Percentiles rank a stretch among this genome's conserved stretches.
Conservation (phyloP, 345 rosid species). For the Euphorbia pulcherrima region DNA sequence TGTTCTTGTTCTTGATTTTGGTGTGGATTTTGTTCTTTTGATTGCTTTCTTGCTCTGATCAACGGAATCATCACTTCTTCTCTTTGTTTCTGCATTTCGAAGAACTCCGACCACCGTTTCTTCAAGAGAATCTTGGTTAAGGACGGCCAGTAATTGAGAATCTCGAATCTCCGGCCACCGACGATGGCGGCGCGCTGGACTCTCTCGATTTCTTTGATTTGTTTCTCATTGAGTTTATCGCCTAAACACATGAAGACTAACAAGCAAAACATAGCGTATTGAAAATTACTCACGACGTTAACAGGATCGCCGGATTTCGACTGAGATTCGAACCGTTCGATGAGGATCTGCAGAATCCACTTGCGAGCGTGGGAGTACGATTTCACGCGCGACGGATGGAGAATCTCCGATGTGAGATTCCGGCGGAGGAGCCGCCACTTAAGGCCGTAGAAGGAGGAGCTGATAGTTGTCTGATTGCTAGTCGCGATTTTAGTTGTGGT, state of each 20-base stretch:
- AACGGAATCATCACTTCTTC: constrained; percentile 13
- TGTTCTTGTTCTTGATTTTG: neutral
- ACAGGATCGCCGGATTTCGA: constrained; percentile 16
- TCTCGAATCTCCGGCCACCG: neutral
- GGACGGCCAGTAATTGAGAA: constrained; percentile 8
- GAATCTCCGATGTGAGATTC: constrained; percentile 23
- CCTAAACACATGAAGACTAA: constrained; percentile 23
- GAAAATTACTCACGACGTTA: constrained; percentile 6
- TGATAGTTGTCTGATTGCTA: neutral
- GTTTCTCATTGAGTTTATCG: constrained; percentile 15
- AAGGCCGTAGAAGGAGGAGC: constrained; percentile 9
- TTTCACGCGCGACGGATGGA: constrained; percentile 21
- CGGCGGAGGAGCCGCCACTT: constrained; percentile 30
- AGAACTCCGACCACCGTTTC: constrained; percentile 18
- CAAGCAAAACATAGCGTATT: constrained; percentile 17
- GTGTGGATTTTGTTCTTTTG: neutral
- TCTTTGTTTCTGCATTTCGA: neutral
- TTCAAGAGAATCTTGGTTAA: constrained; percentile 9
- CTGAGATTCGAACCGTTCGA: neutral
- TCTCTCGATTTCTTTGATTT: constrained; percentile 11
- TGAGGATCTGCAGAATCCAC: constrained; percentile 10
- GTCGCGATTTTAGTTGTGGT: neutral
- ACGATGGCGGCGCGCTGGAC: constrained; percentile 5
- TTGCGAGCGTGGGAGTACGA: constrained; percentile 14
- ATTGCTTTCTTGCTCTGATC: constrained; percentile 13